Conservation (phyloP, 2,329 filamentous ascomycete genomes). For the Zymoseptoria passerinii region DNA sequence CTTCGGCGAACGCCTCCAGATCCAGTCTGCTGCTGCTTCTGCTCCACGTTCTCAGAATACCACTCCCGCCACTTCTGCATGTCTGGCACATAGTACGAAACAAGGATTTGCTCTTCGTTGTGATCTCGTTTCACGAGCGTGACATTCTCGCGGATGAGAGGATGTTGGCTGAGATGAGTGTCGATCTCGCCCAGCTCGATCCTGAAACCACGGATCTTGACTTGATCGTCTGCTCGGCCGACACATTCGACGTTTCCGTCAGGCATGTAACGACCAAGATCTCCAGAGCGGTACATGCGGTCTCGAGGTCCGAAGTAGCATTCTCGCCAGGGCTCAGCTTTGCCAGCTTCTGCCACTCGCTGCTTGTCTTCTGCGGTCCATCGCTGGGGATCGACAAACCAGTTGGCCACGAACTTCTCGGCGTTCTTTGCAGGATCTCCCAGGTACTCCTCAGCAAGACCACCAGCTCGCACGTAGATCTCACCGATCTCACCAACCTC, state of each 20-base stretch:
- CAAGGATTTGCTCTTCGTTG: conserved; percentile 75
- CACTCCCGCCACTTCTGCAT: conserved; percentile 63
- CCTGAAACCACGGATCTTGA: conserved; percentile 92
- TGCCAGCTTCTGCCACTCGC: conserved; percentile 37
- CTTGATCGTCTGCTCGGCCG: conserved; percentile 76
- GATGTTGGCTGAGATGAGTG: conserved; percentile 65
- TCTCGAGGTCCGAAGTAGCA: conserved; percentile 77
- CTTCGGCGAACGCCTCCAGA: conserved; percentile 14
- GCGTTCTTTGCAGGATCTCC: conserved; percentile 55
- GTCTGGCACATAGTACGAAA: conserved; percentile 86
- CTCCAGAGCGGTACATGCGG: conserved; percentile 77
- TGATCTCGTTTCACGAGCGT: conserved; percentile 78
- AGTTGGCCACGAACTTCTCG: conserved; percentile 74
- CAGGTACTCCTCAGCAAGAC: conserved; percentile 74
- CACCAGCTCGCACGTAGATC: conserved; percentile 72
- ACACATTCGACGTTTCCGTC: conserved; percentile 68
- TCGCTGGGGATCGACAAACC: conserved; percentile 68
- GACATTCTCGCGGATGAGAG: conserved; percentile 71
- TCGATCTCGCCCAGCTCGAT: conserved; percentile 95
- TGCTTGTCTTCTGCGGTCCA: conserved; percentile 60
- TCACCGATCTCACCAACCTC: conserved; percentile 75
- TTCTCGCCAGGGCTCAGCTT: conserved; percentile 64
- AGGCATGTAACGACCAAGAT: conserved; percentile 67
- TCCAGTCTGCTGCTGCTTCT: conserved; percentile 12
- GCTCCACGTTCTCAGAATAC: conserved; percentile 42